Evolutionary conservation across 2,329 filamentous ascomycete species (phyloP).

Genomic region (Diaporthe citriasiana): DNA sequence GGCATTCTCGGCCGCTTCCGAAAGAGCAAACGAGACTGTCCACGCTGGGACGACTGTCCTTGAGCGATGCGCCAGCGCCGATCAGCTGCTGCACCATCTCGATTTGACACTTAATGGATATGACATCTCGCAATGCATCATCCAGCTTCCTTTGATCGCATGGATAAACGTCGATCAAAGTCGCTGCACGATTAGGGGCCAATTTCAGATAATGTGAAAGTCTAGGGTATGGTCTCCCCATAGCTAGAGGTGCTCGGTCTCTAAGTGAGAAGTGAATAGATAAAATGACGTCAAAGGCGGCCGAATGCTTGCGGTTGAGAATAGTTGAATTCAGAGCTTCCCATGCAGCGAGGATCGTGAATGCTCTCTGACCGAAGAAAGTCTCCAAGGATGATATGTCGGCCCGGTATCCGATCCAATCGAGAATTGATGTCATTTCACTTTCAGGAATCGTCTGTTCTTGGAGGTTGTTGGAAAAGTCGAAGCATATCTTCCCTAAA

Average conservation of each 20-base stretch:
- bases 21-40: background rate
- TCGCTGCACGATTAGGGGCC: background rate
- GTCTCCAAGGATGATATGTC: background rate
- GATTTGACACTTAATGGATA: background rate
- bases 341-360: background rate
- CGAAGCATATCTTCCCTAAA: background rate
- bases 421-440: no score
- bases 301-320: background rate
- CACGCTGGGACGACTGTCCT: background rate
- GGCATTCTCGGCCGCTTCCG: no score
- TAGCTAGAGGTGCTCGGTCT: background rate
- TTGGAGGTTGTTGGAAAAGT: background rate
- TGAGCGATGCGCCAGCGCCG: background rate
- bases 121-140: background rate
- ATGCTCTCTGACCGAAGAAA: background rate
- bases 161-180: background rate
- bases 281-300: background rate
- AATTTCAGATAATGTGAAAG: background rate
- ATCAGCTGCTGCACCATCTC: background rate
- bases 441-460: background rate
- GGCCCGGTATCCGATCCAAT: background rate
- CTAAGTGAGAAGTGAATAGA: background rate
- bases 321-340: background rate
- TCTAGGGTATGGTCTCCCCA: rapidly evolving
- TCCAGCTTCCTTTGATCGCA: background rate